These are phyloP conservation scores for Chaetothyriales sp. DNA, from an alignment of 2,329 filamentous ascomycete species.

Conservation along the genomic window DNA sequence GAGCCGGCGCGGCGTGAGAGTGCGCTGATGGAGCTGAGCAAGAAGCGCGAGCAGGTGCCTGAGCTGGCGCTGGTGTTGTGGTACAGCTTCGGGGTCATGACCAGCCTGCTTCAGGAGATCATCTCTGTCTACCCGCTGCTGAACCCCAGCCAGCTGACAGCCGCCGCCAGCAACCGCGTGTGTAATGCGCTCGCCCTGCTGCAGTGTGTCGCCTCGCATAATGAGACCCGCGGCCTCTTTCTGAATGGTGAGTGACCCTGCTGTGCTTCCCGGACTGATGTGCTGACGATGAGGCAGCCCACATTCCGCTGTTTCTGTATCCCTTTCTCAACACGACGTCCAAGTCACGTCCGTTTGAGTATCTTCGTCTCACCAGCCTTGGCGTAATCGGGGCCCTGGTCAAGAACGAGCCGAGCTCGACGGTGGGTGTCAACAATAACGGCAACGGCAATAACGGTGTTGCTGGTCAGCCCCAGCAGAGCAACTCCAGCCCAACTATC, in stretches of 20 bases:
- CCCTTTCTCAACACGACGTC: constrained; percentile 98
- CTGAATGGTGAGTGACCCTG: constrained; percentile 55
- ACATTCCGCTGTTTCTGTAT: constrained; percentile 94
- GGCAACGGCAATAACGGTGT: background rate
- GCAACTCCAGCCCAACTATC: constrained; percentile 75
- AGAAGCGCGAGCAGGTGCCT: constrained; percentile 95
- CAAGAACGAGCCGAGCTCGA: constrained; percentile 59
- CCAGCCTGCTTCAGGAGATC: constrained; percentile 89
- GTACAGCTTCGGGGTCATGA: constrained; percentile 99
- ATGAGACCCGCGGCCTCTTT: constrained; percentile 86
- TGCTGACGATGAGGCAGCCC: constrained; percentile 42
- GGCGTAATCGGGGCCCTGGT: constrained; percentile 94
- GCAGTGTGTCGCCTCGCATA: constrained; percentile 94
- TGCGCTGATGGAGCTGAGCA: constrained; percentile 86
- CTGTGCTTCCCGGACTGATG: background rate
- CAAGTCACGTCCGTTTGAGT: constrained; percentile 94
- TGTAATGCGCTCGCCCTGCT: constrained; percentile 92
- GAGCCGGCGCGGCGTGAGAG: constrained; percentile 77
- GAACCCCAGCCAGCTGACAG: constrained; percentile 91
- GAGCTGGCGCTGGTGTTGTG: constrained; percentile 91
- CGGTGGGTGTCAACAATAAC: constrained; percentile 6
- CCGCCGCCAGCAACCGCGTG: constrained; percentile 90
- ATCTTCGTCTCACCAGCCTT: constrained; percentile 84
- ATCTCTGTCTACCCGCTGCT: constrained; percentile 96
- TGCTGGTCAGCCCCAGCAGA: background rate